Conservation (phyloP, 345 rosid species). For the Barbarea vulgaris region DNA sequence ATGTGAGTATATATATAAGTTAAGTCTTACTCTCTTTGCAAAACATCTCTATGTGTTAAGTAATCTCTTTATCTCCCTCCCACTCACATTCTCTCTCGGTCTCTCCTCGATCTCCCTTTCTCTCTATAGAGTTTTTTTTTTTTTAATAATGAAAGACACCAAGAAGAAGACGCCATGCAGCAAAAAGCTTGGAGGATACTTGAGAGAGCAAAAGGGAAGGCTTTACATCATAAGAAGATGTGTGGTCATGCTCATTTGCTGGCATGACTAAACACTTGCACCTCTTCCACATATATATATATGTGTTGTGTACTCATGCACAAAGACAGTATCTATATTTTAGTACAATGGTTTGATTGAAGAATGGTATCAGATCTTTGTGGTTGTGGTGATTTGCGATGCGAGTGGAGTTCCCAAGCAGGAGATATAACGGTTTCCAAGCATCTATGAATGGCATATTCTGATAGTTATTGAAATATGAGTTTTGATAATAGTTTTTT, state of each 20-base stretch:
- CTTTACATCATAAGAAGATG: constrained; percentile 77
- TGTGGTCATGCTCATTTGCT: constrained; percentile 79
- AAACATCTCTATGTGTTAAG: constrained; percentile 19
- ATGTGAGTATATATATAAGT: constrained; percentile 34
- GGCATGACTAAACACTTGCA: constrained; percentile 60
- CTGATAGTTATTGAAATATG: background rate
- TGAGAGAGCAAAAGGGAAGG: constrained; percentile 72
- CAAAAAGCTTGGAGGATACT: constrained; percentile 69
- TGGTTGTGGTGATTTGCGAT: constrained; percentile 1
- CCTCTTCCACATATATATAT: constrained; percentile 18
- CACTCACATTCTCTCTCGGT: background rate
- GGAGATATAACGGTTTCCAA: background rate
- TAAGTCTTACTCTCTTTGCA: constrained; percentile 28
- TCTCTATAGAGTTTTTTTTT: constrained; percentile 4
- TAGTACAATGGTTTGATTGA: constrained; percentile 12
- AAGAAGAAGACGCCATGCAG: constrained; percentile 57
- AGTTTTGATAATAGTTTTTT: background rate
- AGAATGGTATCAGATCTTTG: constrained; percentile 29
- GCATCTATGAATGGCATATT: background rate
- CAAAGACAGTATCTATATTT: constrained; percentile 7
- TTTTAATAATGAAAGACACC: constrained; percentile 44
- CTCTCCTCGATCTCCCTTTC: background rate
- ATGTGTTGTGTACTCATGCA: constrained; percentile 1
- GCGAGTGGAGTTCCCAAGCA: constrained; percentile 1
- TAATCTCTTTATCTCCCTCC: constrained; percentile 12